Base-by-base conservation (phyloP, 331 rosid genomes). In the Cucumis variabilis region DNA sequence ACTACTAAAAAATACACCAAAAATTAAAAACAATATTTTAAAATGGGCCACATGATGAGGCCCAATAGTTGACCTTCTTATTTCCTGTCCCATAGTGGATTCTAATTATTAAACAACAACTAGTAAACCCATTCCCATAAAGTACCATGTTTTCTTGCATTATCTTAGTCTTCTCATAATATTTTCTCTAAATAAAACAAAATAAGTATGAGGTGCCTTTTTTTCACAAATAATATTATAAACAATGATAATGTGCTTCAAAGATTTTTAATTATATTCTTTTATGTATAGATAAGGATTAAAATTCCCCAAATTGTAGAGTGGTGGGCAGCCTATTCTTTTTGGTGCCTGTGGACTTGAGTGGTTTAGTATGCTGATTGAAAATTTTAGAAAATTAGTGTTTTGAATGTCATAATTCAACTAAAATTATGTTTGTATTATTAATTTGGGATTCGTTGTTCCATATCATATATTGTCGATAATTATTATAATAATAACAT, bases 41-140 rank as follows among this genome's bases (percentile, higher is more conserved):
- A 62, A 77, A 48, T 77, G 83, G 82, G 63, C 63, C 63, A 77
- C 63, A 37, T 37, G 44, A 48, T 77, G 83, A 77, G 53, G 37
- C 83, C 83, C 63, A 77, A 50, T 48, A 46, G 63, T 15, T 48
- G 63, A 77, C 65, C 37, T 50, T 41, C 15, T 48, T 27, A 46
- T 48, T 46, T 30, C 13, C 46, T 23, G 30, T 75, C 6, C 20
- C 60, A 44, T 44, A 44, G 81, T 75, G 82, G 82, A 46, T 44
- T 75, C 82, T 75, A 15, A 75, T 75, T 75, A 73, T 37, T 71
- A 0, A 72, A 72, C 50, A n/a, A n/a, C n/a, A 30, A 37, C 27
- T 21, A 21, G 11, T 48, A 33, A 73, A 10, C 53, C 79, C 53
- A 73, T 73, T 73, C 44, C 44, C 79, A 73, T 37, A 73, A 73